Evolutionary conservation across 2,329 filamentous ascomycete species (phyloP).

Genomic region (Ophiocordyceps unilateralis): DNA sequence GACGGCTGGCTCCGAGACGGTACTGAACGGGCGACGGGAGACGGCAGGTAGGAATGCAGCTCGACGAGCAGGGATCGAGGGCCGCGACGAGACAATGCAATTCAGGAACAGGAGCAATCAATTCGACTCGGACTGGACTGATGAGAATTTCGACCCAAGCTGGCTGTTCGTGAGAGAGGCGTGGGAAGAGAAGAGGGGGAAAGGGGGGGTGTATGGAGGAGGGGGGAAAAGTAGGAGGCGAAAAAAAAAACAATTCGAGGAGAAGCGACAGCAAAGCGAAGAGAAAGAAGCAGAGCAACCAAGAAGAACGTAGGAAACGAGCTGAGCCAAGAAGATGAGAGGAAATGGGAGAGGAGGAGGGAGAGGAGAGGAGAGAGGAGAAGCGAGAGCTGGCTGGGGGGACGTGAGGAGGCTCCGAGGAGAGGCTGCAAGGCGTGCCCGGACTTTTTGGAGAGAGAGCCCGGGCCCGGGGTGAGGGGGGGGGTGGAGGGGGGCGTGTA

Average conservation of each 20-base stretch:
- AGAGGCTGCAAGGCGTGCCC: too few relatives aligned
- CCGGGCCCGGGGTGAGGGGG: too few relatives aligned
- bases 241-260: not conserved
- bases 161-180: not conserved
- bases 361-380: not conserved
- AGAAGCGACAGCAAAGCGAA: not conserved
- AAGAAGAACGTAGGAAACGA: not conserved
- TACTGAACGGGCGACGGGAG: not conserved
- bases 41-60: not conserved
- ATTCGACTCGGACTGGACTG: too few relatives aligned
- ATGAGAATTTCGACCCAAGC: not conserved
- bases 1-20: not conserved
- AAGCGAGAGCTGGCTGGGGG: not conserved
- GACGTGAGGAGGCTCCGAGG: too few relatives aligned
- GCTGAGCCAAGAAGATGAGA: not conserved
- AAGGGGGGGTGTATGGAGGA: not conserved
- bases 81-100: not conserved
- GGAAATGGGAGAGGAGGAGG: not conserved
- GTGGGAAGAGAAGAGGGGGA: not conserved
- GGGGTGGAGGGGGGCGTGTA: too few relatives aligned
- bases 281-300: not conserved
- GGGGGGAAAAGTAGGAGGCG: too few relatives aligned
- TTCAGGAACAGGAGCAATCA: not conserved
- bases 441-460: not conserved
- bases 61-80: not conserved